Base-by-base conservation (phyloP, 164 flowering plant genomes). In the Cinnamomum micranthum region DNA sequence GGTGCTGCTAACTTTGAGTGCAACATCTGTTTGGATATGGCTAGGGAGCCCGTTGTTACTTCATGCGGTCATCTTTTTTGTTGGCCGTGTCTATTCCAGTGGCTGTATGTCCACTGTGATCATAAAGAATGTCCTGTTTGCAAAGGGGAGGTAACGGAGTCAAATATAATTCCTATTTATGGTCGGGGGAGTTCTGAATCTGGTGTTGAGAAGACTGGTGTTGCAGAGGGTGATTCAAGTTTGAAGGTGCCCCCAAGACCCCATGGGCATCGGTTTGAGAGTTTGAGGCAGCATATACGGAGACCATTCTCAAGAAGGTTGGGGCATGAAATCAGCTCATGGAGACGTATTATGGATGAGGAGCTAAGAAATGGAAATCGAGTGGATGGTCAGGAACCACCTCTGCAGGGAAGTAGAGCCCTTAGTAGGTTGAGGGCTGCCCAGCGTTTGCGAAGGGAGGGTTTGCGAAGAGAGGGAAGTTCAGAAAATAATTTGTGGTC, bases 11-110 rank as follows among this genome's bases (percentile, higher is more conserved):
- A 74, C 52, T 82, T 82, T 76, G 83, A 80, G 25, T 82, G 85
- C 65, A 82, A 82, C 72, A 74, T 82, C 24, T 82, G 85, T 76
- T 78, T 82, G 72, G 85, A 82, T 28, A 71, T 82, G 62, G 85
- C 85, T 25, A 78, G 72, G 71, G 85, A 82, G 15, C 83, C 85
- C 2, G 81, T 82, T 33, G 85, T 82, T 64, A 82, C 85, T 76
- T 78, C 81, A 2, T 82, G 85, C 64, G 85, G 85, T 27, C 85
- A 82, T 74, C 72, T 82, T 20, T 82, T 82, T 50, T 82, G 85
- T 69, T 82, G 85, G 85, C 81, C 81, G 7, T 82, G 85, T 72
- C 72, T 82, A 19, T 82, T 76, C 68, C 83, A 82, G 73, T 82
- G 85, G 85, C 52, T 82, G 68, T 72, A 76, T 80, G 25, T 78